Evolutionary conservation across 139 green algal genomes (phyloP).

Genomic region (Tetradesmus lagerheimii): DNA sequence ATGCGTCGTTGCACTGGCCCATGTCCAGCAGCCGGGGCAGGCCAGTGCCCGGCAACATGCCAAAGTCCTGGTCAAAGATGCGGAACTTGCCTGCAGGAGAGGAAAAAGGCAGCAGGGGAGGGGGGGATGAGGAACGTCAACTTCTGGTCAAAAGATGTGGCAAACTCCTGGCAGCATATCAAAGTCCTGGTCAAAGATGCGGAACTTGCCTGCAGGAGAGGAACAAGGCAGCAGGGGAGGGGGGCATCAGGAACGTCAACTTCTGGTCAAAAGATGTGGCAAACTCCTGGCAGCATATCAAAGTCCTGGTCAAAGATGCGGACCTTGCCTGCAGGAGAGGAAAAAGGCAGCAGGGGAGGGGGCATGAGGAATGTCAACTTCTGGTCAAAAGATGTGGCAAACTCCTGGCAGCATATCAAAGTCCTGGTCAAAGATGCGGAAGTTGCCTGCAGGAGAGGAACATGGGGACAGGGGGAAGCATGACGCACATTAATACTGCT

Average conservation of each 20-base stretch:
- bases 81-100: conserved; percentile 70
- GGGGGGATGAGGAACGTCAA: too few species aligned
- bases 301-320: conserved; percentile 75
- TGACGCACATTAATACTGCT: too few species aligned
- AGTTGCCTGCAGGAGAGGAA: conserved; percentile 62
- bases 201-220: conserved; percentile 67
- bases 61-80: conserved; percentile 73
- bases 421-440: conserved; percentile 76
- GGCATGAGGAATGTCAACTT: too few species aligned
- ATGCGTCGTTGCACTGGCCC: conserved; percentile 79
- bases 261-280: too few species aligned
- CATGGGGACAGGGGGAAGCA: too few species aligned
- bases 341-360: too few species aligned
- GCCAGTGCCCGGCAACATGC: conserved; percentile 64
- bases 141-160: too few species aligned
- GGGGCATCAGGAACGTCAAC: too few species aligned
- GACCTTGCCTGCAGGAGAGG: conserved; percentile 65
- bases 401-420: conserved; percentile 65
- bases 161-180: conserved; percentile 66
- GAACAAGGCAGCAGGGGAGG: too few species aligned
- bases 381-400: too few species aligned
- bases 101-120: too few species aligned
- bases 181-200: conserved; percentile 74
- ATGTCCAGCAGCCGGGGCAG: conserved; percentile 87
- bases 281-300: conserved; percentile 65